Base-by-base conservation (phyloP, 768 basidiomycete genomes). In the Termitomyces sp. region DNA sequence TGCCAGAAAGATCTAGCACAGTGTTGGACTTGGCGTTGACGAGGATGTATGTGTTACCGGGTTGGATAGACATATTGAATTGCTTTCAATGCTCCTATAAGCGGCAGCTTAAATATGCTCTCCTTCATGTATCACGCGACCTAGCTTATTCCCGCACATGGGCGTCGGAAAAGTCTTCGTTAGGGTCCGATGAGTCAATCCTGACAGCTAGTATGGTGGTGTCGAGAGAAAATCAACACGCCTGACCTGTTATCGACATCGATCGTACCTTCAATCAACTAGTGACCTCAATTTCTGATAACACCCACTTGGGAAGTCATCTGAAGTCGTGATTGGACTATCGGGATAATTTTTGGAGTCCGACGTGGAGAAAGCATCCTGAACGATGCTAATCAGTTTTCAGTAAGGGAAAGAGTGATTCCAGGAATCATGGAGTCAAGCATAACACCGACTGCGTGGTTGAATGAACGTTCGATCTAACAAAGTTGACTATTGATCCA, bases 1-100 rank as follows among this genome's bases (percentile, higher is more conserved):
- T 71, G 30, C 76, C 79, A 33, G 82, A 83, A 60, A 82, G 78
- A 62, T 83, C 81, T 10, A 81, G 56, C 24, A 67, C 74, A 13
- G 76, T 81, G 14, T 69, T 71, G 7, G 71, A 70, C 67, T 80
- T 72, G 65, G 55, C 63, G 57, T 69, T 69, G 34, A 62, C 33
- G 46, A 69, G 46, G 43, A 58, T 48, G 57, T 67, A 69, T 16
- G 46, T 53, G 34, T 37, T 30, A 16, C 64, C 62, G 30, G 55
- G 30, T 57, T 65, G 18, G 47, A 67, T 52, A n/a, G 53, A 13
- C 66, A 66, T 67, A 20, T 3, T 63, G 32, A 43, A 22, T n/a
- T 48, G 36, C 16, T 36, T 56, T 48, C 7, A 10, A 39, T 39
- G 20, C 12, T n/a, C 4, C 26, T 14, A 24, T 8, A 10, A 46